These are phyloP conservation scores for Pachysandra terminalis DNA, from an alignment of 164 flowering plant species.

Conservation along the genomic window DNA sequence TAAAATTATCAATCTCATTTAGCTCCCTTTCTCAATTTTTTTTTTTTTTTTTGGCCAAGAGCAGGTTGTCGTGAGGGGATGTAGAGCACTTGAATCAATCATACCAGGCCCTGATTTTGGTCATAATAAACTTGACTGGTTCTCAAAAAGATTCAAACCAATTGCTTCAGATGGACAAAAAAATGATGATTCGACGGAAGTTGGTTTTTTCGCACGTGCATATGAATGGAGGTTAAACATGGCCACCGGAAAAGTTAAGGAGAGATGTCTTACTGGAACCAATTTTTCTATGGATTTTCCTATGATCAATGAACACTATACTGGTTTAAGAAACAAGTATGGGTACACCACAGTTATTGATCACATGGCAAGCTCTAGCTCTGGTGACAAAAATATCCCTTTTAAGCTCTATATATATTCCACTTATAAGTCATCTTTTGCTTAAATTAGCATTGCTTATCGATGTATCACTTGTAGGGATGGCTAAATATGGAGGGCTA, in stretches of 20 bases:
- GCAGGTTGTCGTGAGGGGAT: conserved; percentile 62
- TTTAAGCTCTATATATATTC: too few relatives aligned
- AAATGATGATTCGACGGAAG: conserved; percentile 7
- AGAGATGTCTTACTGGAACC: conserved; percentile 36
- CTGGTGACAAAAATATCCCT: conserved; percentile 27
- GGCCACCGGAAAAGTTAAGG: conserved; percentile 44
- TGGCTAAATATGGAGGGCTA: conserved; percentile 48
- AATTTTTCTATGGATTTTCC: conserved; percentile 58
- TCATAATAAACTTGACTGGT: conserved; percentile 48
- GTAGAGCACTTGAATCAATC: conserved; percentile 45
- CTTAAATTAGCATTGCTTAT: background rate
- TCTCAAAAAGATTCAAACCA: conserved; percentile 41
- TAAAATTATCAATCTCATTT: background rate
- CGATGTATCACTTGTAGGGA: conserved; percentile 23
- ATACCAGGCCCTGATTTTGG: conserved; percentile 64
- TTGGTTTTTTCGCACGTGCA: conserved; percentile 31
- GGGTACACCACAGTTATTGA: conserved; percentile 46
- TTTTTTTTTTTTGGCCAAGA: background rate
- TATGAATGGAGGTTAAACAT: conserved; percentile 62
- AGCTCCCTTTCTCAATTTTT: too few relatives aligned
- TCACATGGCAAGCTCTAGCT: conserved; percentile 38
- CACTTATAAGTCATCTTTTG: background rate
- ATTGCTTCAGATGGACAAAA: conserved; percentile 7
- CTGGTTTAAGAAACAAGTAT: conserved; percentile 39
- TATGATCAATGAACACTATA: conserved; percentile 34